Evolutionary conservation across 164 flowering plant genomes (phyloP), one percentile per base, ranked within the genome.

Genomic region (Dillenia turbinata): DNA sequence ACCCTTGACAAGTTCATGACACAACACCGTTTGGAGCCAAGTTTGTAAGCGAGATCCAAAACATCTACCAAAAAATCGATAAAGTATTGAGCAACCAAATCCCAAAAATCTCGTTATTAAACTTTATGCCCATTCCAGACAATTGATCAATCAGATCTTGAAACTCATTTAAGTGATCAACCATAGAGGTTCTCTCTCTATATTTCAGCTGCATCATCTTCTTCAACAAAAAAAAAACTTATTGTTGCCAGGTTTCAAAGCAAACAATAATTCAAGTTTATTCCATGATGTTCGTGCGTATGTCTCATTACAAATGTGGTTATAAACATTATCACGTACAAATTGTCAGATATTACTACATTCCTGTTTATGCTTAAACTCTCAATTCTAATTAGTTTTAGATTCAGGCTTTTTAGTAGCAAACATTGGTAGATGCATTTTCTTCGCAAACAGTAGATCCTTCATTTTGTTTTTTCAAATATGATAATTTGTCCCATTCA

Each of bases 161-260:
- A 16, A 54, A 54, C 12, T 22, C 22, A 33, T 67, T 67, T 40
- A 67, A 54, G 54, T 60, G 55, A 67, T 67, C 50, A 19, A 50
- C 16, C 17, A 60, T 1, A n/a, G 59, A 44, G 9, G 44, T 55
- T 40, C 65, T 44, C 43, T 67, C 49, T 47, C 43, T 46, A 40
- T 61, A 61, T 24, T 11, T 60, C 50, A 67, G 43, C 2, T 12
- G 2, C 55, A 67, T 67, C 54, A 61, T 13, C 16, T 67, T n/a
- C 24, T 58, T 59, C 0, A 66, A 50, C 16, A 54, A 11, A 54
- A 11, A 54, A 19, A 54, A 2, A 54, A 10, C 11, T 54, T 19
- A 10, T 2, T 17, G 40, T 57, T 65, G 12, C 43, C 49, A 51
- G 52, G 58, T 44, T 57, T 58, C 16, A 12, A 15, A 17, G n/a